Evolutionary conservation across 441 rosid genomes (phyloP), one percentile per base, ranked within the genome.

Genomic region (Melastoma candidum): DNA sequence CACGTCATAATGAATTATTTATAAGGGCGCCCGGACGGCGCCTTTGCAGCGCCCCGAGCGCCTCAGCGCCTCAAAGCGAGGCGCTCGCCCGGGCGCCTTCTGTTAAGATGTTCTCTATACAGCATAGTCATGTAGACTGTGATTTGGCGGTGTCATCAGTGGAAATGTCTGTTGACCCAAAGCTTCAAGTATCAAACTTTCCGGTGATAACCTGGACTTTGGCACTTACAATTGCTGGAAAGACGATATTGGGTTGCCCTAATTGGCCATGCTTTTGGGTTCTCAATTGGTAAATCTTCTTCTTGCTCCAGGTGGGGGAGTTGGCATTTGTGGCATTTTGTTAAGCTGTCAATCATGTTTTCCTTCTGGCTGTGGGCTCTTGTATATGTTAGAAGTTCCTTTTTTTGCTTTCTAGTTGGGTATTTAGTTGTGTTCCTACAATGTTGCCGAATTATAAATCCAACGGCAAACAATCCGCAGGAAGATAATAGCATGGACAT

Each of bases 291-390:
- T 68, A n/a, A 97, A 97, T 60, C 95, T 93, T 68, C 97, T 93
- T 75, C 95, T 93, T 54, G 98, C 98, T 63, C 98, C 98, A 1
- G 98, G 98, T 27, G 22, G 98, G 98, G 71, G 98, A 93, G 67
- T 93, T 93, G 39, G 98, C 98, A 52, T 93, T 93, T 70, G 98
- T 93, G 72, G 98, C 98, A 61, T 93, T 93, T 54, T 97, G 98
- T 61, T 97, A 93, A 74, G 96, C 98, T 41, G 97, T 88, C 70
- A 93, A 88, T 74, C 98, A 93, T 97, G 98, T 86, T 61, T 27
- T 48, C 36, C 59, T 51, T 54, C 32, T 29, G 36, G 36, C 36
- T 17, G 22, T 17, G 22, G 22, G 22, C 22, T 17, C 22, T 17
- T 17, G 22, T 17, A 17, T 17, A 17, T 17, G 22, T 17, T 17